A percentile compares a stretch with the other conserved stretches of the same genome.
Evolutionary conservation across 2,329 filamentous ascomycete species (phyloP).

Genomic region (Beauveria sp.): DNA sequence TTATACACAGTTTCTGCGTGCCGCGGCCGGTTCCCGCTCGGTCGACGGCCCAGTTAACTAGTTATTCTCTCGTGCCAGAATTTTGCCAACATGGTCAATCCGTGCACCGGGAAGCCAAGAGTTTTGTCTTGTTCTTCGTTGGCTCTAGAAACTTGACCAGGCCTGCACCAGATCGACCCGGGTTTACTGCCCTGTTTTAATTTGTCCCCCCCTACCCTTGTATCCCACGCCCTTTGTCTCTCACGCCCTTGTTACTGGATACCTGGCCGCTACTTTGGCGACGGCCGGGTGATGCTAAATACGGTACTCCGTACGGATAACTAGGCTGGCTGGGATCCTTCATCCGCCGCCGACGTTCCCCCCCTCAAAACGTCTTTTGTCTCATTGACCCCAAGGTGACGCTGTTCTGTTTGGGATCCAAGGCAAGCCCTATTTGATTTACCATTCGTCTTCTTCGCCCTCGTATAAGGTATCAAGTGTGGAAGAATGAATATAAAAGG

Average conservation of each 20-base stretch:
- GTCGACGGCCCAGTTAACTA: background rate
- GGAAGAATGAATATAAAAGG: background rate
- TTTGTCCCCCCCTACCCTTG: background rate
- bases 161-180: background rate
- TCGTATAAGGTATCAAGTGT: background rate
- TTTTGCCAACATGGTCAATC: background rate
- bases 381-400: background rate
- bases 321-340: background rate
- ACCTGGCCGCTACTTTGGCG: background rate
- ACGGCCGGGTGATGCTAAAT: background rate
- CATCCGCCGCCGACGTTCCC: background rate
- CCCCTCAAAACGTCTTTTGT: conserved; percentile 2
- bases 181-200: background rate
- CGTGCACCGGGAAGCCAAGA: background rate
- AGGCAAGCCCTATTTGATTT: background rate
- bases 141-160: background rate
- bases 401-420: background rate
- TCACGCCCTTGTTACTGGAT: background rate
- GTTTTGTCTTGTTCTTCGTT: background rate
- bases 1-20: too few species aligned
- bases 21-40: too few species aligned
- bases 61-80: background rate
- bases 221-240: background rate
- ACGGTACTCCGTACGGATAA: background rate
- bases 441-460: background rate